Evolutionary conservation across 345 rosid genomes (phyloP), one percentile per base, ranked within the genome.

Genomic region (Eucalyptus microcorys): DNA sequence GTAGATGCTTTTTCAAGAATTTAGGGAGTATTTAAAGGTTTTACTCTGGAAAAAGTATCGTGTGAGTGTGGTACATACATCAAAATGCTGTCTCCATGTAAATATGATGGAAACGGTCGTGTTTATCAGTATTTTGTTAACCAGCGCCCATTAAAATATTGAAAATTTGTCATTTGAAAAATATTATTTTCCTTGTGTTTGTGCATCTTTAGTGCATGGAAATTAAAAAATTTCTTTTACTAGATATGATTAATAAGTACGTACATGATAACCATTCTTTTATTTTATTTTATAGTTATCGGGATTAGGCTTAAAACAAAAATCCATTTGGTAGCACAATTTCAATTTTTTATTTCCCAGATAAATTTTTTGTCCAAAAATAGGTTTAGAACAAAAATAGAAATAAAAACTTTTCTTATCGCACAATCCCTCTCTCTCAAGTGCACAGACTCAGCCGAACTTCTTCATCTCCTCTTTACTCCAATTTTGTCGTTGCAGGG

Each of bases 301-400:
- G 9, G 55, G 22, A 17, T 17, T 0, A 7, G 1, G 2, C 22
- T 50, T 50, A 50, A 50, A 17, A 50, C 4, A 50, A 17, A 50
- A 50, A 50, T 7, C 2, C 4, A 50, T 50, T 50, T 50, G 55
- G 55, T 50, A 50, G 55, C 9, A 17, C 22, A 50, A 50, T 7
- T 50, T 50, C 4, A 17, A 17, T 7, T 17, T 50, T 50, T 0
- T 7, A 50, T 50, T 50, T 50, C 9, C 4, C 4, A 50, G 2
- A 50, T 17, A 17, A 17, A 0, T 17, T 50, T 50, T 50, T 50
- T 50, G 55, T 50, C 55, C 9, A 50, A 50, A 50, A 50, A 50
- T 50, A 50, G 4, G 4, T 7, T 50, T 17, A 50, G 9, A 50
- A 1, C 0, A 7, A 0, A 50, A 50, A 1, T 50, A 50, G 1